Evolutionary conservation across 305 asterid species (phyloP), one percentile per base, ranked within the genome.

Genomic region (Lippia alba): DNA sequence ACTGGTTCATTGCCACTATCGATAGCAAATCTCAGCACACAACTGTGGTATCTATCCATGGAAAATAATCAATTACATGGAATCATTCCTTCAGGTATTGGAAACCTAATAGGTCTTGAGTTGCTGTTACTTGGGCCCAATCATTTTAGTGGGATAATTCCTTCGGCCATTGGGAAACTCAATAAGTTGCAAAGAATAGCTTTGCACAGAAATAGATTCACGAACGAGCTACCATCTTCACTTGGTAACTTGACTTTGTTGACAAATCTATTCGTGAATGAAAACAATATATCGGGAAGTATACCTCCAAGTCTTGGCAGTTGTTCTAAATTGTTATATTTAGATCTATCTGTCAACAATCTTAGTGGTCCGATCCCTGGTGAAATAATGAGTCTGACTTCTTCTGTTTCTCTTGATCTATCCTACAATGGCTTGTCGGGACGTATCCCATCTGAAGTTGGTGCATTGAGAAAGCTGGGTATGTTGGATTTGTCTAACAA

Each of bases 81-180:
- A 61, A 61, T 32, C 11, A 64, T 82, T 57, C 86, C 82, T 10
- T 40, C 19, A 1, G 72, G 71, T 17, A 78, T 82, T 44, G 75
- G 44, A 41, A 58, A 79, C 70, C 83, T 82, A 2, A 8, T 12
- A 7, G 64, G 67, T 10, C 55, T 82, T 3, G 8, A 9, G 6
- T 1, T 1, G 2, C n/a, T 82, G 14, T 0, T 0, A 12, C 30
- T 75, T 12, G 9, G 10, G 3, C 1, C 9, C 12, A 75, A 79
- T 32, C 19, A 18, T 15, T 39, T 79, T 6, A 9, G 18, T 1
- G 73, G 81, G 19, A 50, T 66, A 12, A 59, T 81, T 46, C 83
- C 83, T n/a, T 24, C 48, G 16, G 51, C 64, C 30, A 72, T 78
- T 0, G 81, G 85, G 7, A 58, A 63, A 6, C 76, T 78, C n/a